Evolutionary conservation across 306 rosid species (phyloP).

Genomic region (Corylus americana): DNA sequence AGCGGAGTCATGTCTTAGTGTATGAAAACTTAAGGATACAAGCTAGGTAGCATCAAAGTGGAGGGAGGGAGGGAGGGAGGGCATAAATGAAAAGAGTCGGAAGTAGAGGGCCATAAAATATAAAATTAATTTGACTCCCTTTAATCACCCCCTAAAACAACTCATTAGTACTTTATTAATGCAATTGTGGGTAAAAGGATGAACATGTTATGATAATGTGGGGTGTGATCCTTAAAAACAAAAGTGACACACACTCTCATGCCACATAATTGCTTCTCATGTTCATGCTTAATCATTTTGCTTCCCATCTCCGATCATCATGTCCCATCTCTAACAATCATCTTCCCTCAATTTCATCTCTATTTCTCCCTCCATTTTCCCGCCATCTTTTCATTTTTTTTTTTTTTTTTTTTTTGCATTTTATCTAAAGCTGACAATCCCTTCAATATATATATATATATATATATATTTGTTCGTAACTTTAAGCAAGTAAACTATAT

Average conservation of each 20-base stretch:
- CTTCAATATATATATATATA: too few species aligned
- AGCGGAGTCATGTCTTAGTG: too few species aligned
- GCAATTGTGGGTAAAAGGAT: neutral
- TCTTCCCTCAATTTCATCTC: slow-evolving; percentile 38
- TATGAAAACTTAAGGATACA: too few species aligned
- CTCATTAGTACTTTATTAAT: neutral
- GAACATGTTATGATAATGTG: slow-evolving; percentile 21
- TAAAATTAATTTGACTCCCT: neutral
- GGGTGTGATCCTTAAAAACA: slow-evolving; percentile 19
- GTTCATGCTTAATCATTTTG: slow-evolving; percentile 76
- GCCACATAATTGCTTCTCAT: slow-evolving; percentile 56
- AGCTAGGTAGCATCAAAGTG: too few species aligned
- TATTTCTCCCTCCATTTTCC: neutral
- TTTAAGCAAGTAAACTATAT: slow-evolving; percentile 3
- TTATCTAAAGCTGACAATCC: too few species aligned
- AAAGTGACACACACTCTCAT: slow-evolving; percentile 45
- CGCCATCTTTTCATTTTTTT: neutral
- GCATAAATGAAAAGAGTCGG: neutral
- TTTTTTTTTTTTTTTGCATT: too few species aligned
- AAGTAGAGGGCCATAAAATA: neutral
- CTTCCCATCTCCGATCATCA: slow-evolving; percentile 54
- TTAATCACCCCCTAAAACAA: neutral
- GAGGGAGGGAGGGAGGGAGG: neutral
- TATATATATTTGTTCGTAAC: neutral
- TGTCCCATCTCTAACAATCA: slow-evolving; percentile 48